phyloP scores from a whole-genome alignment of 2,329 filamentous ascomycete species.

The Fusarium liriodendri region DNA sequence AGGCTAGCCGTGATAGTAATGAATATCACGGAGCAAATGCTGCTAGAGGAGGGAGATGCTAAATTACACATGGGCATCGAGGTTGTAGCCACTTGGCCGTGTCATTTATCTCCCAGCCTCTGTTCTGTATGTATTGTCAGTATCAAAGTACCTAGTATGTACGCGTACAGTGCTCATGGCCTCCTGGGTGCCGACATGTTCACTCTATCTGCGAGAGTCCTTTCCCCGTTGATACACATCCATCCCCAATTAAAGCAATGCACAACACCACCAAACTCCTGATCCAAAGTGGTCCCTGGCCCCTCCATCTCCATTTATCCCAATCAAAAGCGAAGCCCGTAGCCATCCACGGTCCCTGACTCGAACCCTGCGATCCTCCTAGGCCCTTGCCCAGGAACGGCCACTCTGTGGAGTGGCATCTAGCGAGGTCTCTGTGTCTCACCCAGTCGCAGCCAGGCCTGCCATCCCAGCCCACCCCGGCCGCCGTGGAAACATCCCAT shows the following conservation, averaged over 20 bases:
- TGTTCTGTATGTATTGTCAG: neutral
- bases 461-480: constrained; percentile 33
- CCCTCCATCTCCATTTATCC: constrained; percentile 17
- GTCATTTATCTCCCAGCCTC: neutral
- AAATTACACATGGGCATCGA: constrained; percentile 9
- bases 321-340: constrained; percentile 30
- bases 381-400: constrained; percentile 43
- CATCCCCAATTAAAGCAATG: constrained; percentile 35
- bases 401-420: constrained; percentile 34
- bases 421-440: constrained; percentile 19
- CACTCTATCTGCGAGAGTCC: neutral
- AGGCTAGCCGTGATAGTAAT: constrained; percentile 22
- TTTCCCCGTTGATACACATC: constrained; percentile 8
- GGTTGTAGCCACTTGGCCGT: neutral
- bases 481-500: constrained; percentile 40
- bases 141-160: neutral
- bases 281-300: constrained; percentile 20
- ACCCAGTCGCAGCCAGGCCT: constrained; percentile 28
- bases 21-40: constrained; percentile 29
- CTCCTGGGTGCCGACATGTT: neutral
- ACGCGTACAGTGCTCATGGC: neutral
- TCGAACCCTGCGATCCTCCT: constrained; percentile 36
- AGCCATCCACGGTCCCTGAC: constrained; percentile 39
- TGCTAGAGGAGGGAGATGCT: constrained; percentile 9
- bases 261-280: constrained; percentile 41